Evolutionary conservation across 2,329 filamentous ascomycete genomes (phyloP).

Genomic region (Aspergillus neoniger): DNA sequence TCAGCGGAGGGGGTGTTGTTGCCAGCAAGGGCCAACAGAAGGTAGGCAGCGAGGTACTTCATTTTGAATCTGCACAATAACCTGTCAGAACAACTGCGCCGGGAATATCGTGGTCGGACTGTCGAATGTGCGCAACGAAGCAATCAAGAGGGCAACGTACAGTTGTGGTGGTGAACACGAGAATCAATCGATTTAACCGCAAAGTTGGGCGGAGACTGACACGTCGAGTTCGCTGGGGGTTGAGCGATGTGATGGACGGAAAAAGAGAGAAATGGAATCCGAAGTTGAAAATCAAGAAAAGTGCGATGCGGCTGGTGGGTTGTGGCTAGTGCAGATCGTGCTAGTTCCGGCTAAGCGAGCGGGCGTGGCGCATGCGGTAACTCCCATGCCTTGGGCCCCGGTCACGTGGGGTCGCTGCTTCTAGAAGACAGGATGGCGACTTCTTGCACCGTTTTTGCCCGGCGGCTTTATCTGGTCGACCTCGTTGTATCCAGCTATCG

Average conservation of each 20-base stretch:
- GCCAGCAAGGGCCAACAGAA: slow-evolving; percentile 91
- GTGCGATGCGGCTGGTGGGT: slow-evolving; percentile 36
- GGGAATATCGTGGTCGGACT: neutral
- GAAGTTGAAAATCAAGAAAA: slow-evolving; percentile 38
- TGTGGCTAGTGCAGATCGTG: slow-evolving; percentile 35
- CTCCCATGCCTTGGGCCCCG: slow-evolving; percentile 2
- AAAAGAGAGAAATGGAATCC: slow-evolving; percentile 33
- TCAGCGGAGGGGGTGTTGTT: slow-evolving; percentile 81
- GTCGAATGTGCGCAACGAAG: slow-evolving; percentile 4
- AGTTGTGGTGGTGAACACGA: slow-evolving; percentile 49
- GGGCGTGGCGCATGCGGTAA: slow-evolving; percentile 28
- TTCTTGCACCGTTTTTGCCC: slow-evolving; percentile 15
- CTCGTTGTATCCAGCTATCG: slow-evolving; percentile 7
- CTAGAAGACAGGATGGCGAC: slow-evolving; percentile 27
- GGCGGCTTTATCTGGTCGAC: slow-evolving; percentile 11
- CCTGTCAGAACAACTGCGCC: neutral
- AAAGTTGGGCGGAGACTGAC: slow-evolving; percentile 95
- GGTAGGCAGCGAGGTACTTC: slow-evolving; percentile 99
- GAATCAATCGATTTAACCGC: slow-evolving; percentile 99
- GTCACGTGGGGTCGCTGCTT: slow-evolving; percentile 32
- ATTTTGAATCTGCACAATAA: slow-evolving; percentile 64
- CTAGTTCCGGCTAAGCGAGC: slow-evolving; percentile 38
- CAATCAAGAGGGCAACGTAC: slow-evolving; percentile 26
- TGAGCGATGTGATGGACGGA: slow-evolving; percentile 32
- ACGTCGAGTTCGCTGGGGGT: slow-evolving; percentile 76